Evolutionary conservation across 768 basidiomycete species (phyloP), one percentile per base, ranked within the genome.

Genomic region (Hygrophorus pudorinus): DNA sequence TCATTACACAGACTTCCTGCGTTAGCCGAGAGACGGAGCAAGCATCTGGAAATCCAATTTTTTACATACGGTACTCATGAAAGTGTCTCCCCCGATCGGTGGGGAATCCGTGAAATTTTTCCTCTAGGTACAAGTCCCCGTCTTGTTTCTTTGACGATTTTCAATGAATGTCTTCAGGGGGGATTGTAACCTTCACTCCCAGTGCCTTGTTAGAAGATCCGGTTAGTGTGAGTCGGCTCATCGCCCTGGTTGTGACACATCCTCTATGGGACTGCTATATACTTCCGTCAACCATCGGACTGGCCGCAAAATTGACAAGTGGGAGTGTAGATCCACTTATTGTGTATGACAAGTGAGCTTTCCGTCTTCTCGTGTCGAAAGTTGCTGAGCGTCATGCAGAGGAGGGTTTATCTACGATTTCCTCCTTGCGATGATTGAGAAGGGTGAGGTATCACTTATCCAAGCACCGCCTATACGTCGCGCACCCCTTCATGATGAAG

Each of bases 241-340:
- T 88, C 33, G 60, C 57, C 16, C 65, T 73, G 51, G 59, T 83
- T 11, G 59, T 65, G 44, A 65, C 71, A 32, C 84, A 87, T 53
- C 79, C 78, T 17, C 54, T 81, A 13, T 89, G 85, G 84, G 63
- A 64, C 9, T 76, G 76, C 42, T 87, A 80, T 55, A 64, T 89
- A 17, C 55, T 79, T 5, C 84, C 86, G 6, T 67, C 72, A 42
- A 76, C 75, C 13, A 59, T 89, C 21, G 83, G 79, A 43, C 62
- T 78, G 56, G 67, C 71, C 1, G 68, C 69, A 30, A 70, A 63
- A 44, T 31, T 69, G 14, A 59, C 59, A 31, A 68, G 63, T 31
- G 50, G 56, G 10, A 55, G 58, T 16, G 56, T 61, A 13, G 70
- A 77, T 49, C 70, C 74, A 4, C 33, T 74, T 12, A 52, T 50